Evolutionary conservation across 108 stramenopile species (phyloP).

Genomic region (Nitzschia putrida): DNA sequence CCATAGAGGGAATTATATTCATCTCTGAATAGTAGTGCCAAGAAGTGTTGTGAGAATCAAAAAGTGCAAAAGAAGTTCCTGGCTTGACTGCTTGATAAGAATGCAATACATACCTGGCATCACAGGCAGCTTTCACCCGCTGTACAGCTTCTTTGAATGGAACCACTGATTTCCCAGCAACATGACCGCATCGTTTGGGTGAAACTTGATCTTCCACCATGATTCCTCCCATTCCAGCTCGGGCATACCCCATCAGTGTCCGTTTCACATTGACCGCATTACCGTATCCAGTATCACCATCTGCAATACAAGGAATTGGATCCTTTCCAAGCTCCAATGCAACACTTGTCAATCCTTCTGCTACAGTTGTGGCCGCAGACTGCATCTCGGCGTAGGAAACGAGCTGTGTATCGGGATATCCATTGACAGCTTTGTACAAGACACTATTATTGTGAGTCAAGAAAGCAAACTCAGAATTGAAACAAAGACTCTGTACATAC

Average conservation of each 20-base stretch:
- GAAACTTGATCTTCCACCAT: conserved; percentile 97
- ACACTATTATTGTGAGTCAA: background rate
- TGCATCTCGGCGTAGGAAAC: conserved; percentile 90
- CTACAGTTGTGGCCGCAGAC: conserved; percentile 64
- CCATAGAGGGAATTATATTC: conserved; percentile 79
- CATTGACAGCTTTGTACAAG: conserved; percentile 42
- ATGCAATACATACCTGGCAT: conserved; percentile 64
- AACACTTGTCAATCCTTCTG: conserved; percentile 79
- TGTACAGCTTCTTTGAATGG: conserved; percentile 83
- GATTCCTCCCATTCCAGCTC: conserved; percentile 94
- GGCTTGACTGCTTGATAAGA: too few species aligned
- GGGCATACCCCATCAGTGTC: conserved; percentile 81
- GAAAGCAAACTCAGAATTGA: background rate
- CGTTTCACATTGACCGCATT: conserved; percentile 93
- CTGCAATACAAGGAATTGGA: conserved; percentile 94
- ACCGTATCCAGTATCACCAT: conserved; percentile 97
- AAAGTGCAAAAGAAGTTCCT: background rate
- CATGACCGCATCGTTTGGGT: conserved; percentile 95
- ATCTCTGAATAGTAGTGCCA: conserved; percentile 62
- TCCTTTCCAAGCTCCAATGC: conserved; percentile 61
- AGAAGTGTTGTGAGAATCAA: background rate
- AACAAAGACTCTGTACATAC: conserved; percentile 14
- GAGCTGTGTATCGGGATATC: conserved; percentile 92
- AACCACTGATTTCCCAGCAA: conserved; percentile 90
- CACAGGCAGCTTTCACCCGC: conserved; percentile 90